Percentiles rank a stretch among this genome's conserved stretches.
phyloP scores from a whole-genome alignment of 106 monocot species.

The Gastrodia elata region DNA sequence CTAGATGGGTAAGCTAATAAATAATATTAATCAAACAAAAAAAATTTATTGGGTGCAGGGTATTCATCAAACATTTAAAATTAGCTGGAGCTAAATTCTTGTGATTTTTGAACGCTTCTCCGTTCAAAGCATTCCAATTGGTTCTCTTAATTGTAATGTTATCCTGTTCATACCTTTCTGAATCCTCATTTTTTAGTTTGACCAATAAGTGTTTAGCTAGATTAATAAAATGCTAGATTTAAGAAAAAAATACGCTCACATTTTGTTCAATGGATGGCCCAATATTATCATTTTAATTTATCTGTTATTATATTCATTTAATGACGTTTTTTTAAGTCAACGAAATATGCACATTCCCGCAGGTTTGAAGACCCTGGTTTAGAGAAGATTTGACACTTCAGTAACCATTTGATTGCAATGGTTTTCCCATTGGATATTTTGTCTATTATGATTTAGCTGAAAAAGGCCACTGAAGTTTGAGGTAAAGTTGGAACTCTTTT shows the following conservation, averaged over 20 bases:
- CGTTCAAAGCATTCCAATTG: not conserved
- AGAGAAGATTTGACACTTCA: not conserved
- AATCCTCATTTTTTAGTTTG: not conserved
- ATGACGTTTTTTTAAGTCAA: not conserved
- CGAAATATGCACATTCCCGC: not conserved
- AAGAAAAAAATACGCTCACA: not conserved
- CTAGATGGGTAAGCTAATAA: no score
- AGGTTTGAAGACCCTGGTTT: not conserved
- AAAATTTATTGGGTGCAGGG: no score
- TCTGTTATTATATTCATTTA: not conserved
- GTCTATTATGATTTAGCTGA: not conserved
- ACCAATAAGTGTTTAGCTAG: not conserved
- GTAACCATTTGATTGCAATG: not conserved
- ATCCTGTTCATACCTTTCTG: not conserved
- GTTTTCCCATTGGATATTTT: not conserved
- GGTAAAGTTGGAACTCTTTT: constrained; percentile 1
- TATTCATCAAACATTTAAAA: not conserved
- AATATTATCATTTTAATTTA: not conserved
- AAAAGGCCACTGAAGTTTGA: not conserved
- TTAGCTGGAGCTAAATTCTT: not conserved
- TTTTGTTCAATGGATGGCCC: not conserved
- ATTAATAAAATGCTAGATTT: not conserved
- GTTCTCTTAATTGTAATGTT: not conserved
- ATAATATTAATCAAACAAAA: no score
- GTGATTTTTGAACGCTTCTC: not conserved